Evolutionary conservation across 1,284 basidiomycete species (phyloP).

Genomic region (Pseudozyma thailandica): DNA sequence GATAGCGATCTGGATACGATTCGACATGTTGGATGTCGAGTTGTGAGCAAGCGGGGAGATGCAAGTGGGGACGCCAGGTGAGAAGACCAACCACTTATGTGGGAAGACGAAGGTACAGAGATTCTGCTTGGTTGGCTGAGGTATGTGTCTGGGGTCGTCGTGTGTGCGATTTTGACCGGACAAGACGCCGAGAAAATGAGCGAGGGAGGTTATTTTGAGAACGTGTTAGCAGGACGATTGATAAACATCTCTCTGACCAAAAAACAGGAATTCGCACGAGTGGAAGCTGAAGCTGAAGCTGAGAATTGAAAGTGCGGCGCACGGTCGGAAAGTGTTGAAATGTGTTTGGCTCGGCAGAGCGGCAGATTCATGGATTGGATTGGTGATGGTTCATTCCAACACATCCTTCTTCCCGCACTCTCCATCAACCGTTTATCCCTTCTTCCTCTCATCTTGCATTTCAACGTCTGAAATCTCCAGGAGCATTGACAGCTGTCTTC

Average conservation of each 20-base stretch:
- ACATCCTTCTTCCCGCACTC: not conserved
- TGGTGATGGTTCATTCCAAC: not conserved
- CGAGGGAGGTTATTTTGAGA: not conserved
- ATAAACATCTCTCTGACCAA: not conserved
- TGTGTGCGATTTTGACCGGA: conserved; percentile 3
- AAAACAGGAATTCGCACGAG: conserved; percentile 9
- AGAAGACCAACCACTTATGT: no score
- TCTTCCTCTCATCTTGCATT: not conserved
- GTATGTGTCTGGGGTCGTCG: not conserved
- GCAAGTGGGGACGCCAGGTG: no score
- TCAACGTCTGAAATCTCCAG: not conserved
- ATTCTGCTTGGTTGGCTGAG: no score
- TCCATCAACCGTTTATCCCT: conserved; percentile 1
- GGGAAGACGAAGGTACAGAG: no score
- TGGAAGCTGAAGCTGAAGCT: not conserved
- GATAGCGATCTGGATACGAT: conserved; percentile 58
- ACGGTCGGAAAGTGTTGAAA: conserved; percentile 13
- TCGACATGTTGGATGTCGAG: conserved; percentile 27
- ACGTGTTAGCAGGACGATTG: not conserved
- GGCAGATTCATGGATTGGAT: not conserved
- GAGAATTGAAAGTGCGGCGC: not conserved
- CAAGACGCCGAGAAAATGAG: conserved; percentile 13
- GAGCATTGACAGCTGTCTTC: not conserved
- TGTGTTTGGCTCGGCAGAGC: not conserved
- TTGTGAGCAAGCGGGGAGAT: no score